Evolutionary conservation across 306 rosid species (phyloP), one percentile per base, ranked within the genome.

Genomic region (Rosa lucieae): DNA sequence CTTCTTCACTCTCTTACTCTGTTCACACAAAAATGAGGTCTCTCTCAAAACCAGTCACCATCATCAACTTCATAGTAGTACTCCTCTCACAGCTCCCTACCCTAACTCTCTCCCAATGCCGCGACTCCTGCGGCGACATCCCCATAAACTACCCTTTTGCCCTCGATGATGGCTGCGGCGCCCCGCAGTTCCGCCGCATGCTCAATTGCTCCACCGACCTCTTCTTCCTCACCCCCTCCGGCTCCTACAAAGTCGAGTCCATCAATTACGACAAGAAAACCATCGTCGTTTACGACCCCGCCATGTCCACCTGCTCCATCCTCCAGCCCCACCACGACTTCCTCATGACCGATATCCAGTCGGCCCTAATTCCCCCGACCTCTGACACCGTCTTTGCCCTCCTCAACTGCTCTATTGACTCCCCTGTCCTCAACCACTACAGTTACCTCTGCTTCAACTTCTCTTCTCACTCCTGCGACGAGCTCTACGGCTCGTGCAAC

Each of bases 341-440:
- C 52, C n/a, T 59, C 76, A 84, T 94, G 94, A 84, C 98, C 0
- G 93, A 90, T n/a, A 46, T 94, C 77, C 97, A 94, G 70, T 87
- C 96, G 3, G 94, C 92, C 47, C 84, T 92, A 11, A 91, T 94
- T 40, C 98, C 97, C 1, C 98, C 98, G 0, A 77, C 98, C n/a
- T 88, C 92, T 8, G 98, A 94, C 86, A 91, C 98, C 2, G 86
- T 91, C 63, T 89, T 94, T 10, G 97, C 90, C 40, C 92, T 94
- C 13, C 87, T 94, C 59, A 94, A 94, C 68, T 94, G 98, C 85
- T 94, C 98, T 9, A 70, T 88, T 29, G 97, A 94, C 79, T 94
- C 98, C 17, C 98, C 98, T 8, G 89, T 94, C 55, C 97, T 94
- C 42, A 94, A 94, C 92, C 97, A 92, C 79, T 94, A 92, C 86